Evolutionary conservation across 768 basidiomycete species (phyloP).

Genomic region (Obba rivulosa): DNA sequence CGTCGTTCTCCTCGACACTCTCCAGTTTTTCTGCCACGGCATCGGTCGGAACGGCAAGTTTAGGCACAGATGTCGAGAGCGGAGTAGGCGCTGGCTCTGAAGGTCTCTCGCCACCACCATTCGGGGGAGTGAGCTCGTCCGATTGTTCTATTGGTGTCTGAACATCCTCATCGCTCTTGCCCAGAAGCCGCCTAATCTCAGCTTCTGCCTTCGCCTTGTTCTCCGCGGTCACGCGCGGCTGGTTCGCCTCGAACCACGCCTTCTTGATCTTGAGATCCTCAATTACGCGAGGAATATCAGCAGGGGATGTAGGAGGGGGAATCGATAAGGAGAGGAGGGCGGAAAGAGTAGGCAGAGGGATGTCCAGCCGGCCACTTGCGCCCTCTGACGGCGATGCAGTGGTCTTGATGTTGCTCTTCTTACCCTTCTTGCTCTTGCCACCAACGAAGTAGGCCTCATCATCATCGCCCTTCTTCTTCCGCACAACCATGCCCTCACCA

Average conservation of each 20-base stretch:
- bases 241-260: conserved; percentile 92
- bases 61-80: conserved; percentile 25
- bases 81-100: conserved; percentile 43
- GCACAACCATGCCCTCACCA: conserved; percentile 58
- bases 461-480: conserved; percentile 92
- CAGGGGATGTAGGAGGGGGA: conserved; percentile 72
- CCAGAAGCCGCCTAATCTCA: conserved; percentile 58
- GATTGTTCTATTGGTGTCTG: conserved; percentile 21
- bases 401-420: conserved; percentile 40
- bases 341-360: conserved; percentile 81
- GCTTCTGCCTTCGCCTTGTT: conserved; percentile 77
- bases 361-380: conserved; percentile 46
- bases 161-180: conserved; percentile 30
- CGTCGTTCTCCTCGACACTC: conserved; percentile 30
- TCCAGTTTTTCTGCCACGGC: conserved; percentile 41
- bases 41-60: conserved; percentile 31
- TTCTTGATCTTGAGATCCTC: conserved; percentile 93
- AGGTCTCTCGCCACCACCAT: conserved; percentile 35
- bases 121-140: conserved; percentile 31
- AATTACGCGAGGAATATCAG: conserved; percentile 78
- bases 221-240: conserved; percentile 71
- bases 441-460: conserved; percentile 79
- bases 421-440: conserved; percentile 63
- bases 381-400: conserved; percentile 10
- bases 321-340: conserved; percentile 88